Evolutionary conservation across 108 stramenopile genomes (phyloP), one percentile per base, ranked within the genome.

Genomic region (Cyclotella baltica): DNA sequence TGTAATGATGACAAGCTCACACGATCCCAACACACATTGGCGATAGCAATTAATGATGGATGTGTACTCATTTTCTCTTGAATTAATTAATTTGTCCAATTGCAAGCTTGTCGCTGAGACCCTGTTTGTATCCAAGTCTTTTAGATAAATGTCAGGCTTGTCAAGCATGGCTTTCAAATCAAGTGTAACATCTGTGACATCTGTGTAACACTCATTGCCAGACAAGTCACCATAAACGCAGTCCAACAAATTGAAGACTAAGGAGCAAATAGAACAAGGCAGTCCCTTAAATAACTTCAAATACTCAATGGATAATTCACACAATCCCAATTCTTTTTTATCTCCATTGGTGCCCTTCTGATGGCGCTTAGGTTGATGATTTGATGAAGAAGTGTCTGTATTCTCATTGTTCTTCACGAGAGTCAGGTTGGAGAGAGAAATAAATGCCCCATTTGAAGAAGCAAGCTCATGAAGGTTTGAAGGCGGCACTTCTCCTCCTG

Each of bases 111-210:
- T 16, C 15, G 8, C 1, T 25, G 47, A 50, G 25, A 67, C 1
- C 15, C 50, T 67, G 4, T 47, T 47, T 25, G 29, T 31, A 27
- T 67, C 47, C 29, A 47, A 31, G 13, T 34, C 46, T 10, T 27
- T 19, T 16, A 67, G 66, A 27, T 50, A 67, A 28, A 29, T 67
- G 25, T 10, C 11, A 13, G 47, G 47, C 29, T 50, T 50, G 46
- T 67, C 36, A 37, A 64, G 4, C 63, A 64, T 64, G 13, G 38
- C 13, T 36, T n/a, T 15, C 30, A 61, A 61, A 29, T 61, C 59
- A 61, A 4, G 15, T 29, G 15, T 4, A 15, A 61, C 59, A 16
- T 64, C 35, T 36, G 35, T 15, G 47, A 67, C 28, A 15, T 8
- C 8, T 4, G 38, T 20, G 28, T 67, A 67, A 9, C 29, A 46